Base-by-base conservation (phyloP, 2,329 filamentous ascomycete genomes). In the Salinomyces thailandicus region DNA sequence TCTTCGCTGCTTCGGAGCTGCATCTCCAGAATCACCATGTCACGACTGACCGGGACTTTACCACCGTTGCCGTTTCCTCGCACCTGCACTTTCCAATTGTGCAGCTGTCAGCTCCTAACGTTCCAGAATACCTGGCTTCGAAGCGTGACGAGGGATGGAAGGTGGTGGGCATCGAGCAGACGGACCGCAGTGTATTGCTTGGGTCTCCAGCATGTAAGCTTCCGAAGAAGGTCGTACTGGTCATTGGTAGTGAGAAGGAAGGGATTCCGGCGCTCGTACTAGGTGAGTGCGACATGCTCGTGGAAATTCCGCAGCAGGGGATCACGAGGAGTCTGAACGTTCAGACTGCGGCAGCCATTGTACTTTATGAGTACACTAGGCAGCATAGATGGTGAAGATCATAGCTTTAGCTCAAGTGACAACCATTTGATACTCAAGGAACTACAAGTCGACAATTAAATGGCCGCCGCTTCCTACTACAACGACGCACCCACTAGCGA, bases 111-210 rank as follows among this genome's bases (percentile, higher is more conserved):
- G 43, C 46, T 1, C 28, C 47, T 2, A 48, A 47, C 1, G 39
- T 60, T 2, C 43, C 48, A 9, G 47, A 46, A 1, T 70, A 62
- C 29, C 44, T 72, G 4, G 47, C 54, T 0, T 45, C 48, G 12
- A 61, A 61, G 49, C 66, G 66, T 44, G 64, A 65, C 39, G 59
- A 65, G 32, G 69, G 68, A 0, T 72, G 63, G 37, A 57, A 54
- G n/a, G 58, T 70, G n/a, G 63, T 72, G 3, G 69, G 68, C 0
- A 64, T 73, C 6, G 69, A 73, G 50, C 69, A 73, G 54, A 73
- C 69, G 13, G 68, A 72, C 48, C 57, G 62, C 1, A 67, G 62
- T 34, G 54, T 64, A 0, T 48, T 71, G 18, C 47, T 72, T 2
- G 68, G 68, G 0, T 49, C 52, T 2, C 41, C 49, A 19, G 44